A percentile compares a stretch with the other conserved stretches of the same genome.
Conservation (phyloP, 345 rosid genomes). For the Dipteronia sinensis region DNA sequence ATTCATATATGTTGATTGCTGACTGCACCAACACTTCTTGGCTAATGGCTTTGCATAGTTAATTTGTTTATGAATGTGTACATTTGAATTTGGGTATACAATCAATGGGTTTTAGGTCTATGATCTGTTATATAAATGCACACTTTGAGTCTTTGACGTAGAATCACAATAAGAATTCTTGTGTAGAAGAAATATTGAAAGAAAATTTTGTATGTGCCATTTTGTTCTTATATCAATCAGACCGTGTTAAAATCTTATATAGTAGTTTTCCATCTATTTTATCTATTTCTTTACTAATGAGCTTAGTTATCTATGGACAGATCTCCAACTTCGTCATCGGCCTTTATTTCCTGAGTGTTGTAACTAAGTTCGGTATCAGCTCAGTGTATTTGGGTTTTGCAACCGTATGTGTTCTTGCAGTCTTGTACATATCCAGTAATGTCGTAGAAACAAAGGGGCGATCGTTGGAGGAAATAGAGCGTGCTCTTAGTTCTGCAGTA, state of each 20-base stretch:
- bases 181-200: background rate
- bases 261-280: background rate
- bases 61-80: background rate
- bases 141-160: background rate
- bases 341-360: slow-evolving; percentile 85
- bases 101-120: background rate
- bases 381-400: slow-evolving; percentile 88
- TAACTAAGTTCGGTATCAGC: slow-evolving; percentile 91
- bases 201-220: background rate
- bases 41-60: background rate
- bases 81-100: background rate
- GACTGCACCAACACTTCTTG: background rate
- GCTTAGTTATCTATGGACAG: slow-evolving; percentile 43
- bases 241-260: background rate
- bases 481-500: slow-evolving; percentile 54
- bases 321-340: slow-evolving; percentile 92
- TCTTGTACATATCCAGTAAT: slow-evolving; percentile 72
- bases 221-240: background rate
- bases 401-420: slow-evolving; percentile 73
- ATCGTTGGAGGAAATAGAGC: slow-evolving; percentile 94
- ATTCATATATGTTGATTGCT: background rate
- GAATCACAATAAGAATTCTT: background rate
- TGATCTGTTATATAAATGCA: background rate
- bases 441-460: slow-evolving; percentile 96
- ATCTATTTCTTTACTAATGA: background rate